Evolutionary conservation across 2,329 filamentous ascomycete genomes (phyloP), one percentile per base, ranked within the genome.

Genomic region (Fusarium napiforme): DNA sequence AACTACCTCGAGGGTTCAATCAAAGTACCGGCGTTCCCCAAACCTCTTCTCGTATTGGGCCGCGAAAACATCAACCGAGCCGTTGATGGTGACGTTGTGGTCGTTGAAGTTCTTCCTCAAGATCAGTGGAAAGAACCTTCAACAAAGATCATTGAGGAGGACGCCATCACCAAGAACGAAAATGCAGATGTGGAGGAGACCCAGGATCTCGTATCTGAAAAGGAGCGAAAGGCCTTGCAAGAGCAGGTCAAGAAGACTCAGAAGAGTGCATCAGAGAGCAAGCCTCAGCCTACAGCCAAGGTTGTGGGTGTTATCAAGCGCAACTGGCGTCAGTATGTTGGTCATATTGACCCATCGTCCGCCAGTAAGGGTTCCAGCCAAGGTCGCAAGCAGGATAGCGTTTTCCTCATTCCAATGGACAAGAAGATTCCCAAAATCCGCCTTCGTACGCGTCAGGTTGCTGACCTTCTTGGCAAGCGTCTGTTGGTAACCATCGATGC

Each of bases 321-420:
- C 59, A 98, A 98, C 82, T 99, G 96, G 96, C 90, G 96, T 69
- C 97, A 98, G 82, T 98, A 98, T 77, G 96, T 99, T 70, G 96
- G 96, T 5, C 95, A 98, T 79, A 92, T 99, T 64, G 96, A 99
- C 80, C 91, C 92, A 57, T 93, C 93, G 16, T 97, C 95, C 4
- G 92, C 95, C 55, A 92, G 92, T 78, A 90, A 91, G 60, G 89
- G 91, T 7, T 89, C 89, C 4, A 92, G 91, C 68, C 92, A 95
- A 76, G 94, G 94, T 36, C 90, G 95, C 66, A 93, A 93, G 77
- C 94, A 97, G 80, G 95, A 98, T 80, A 97, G 90, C 21, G 95
- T 99, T 19, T 99, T 99, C 83, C 87, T 99, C 23, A 91, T 98
- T 55, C 95, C 96, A 8, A 98, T 99, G 96, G 96, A 99, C 83